These are phyloP conservation scores for Dactylellina haptotyla DNA, from an alignment of 2,329 filamentous ascomycete species.

Conservation along the genomic window DNA sequence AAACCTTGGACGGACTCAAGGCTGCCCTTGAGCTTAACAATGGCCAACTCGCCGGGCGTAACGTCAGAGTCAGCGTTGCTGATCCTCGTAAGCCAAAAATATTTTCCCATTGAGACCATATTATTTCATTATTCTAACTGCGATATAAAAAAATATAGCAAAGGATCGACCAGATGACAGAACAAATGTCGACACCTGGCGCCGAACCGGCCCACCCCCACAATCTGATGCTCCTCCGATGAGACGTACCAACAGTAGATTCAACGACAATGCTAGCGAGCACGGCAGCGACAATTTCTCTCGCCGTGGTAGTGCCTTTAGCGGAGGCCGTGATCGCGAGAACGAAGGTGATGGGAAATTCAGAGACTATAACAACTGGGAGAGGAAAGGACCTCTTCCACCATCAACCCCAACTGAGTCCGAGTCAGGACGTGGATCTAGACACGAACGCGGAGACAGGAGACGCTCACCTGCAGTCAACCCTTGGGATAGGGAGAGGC, in stretches of 20 bases:
- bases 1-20: constrained; percentile 85
- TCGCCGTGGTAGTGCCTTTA: constrained; percentile 72
- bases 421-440: constrained; percentile 70
- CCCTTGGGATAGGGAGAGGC: constrained; percentile 71
- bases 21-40: constrained; percentile 86
- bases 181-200: constrained; percentile 84
- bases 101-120: constrained; percentile 57
- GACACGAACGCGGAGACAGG: constrained; percentile 68
- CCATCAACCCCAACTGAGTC: constrained; percentile 68
- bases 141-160: constrained; percentile 67
- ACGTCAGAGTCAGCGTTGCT: constrained; percentile 91
- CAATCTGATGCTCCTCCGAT: constrained; percentile 65
- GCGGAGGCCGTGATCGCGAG: constrained; percentile 67
- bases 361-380: constrained; percentile 89
- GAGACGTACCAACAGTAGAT: constrained; percentile 64
- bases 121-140: constrained; percentile 2
- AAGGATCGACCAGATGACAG: constrained; percentile 85
- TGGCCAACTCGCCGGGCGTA: constrained; percentile 83
- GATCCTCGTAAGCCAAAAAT: constrained; percentile 99
- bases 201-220: constrained; percentile 85
- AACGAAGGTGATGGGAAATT: constrained; percentile 78
- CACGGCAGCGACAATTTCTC: constrained; percentile 69
- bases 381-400: constrained; percentile 89
- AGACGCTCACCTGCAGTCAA: constrained; percentile 65
- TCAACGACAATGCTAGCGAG: constrained; percentile 65